These are phyloP conservation scores for Cymbopogon flexuosus DNA, from an alignment of 202 grass and related monocot genomes.

Conservation along the genomic window DNA sequence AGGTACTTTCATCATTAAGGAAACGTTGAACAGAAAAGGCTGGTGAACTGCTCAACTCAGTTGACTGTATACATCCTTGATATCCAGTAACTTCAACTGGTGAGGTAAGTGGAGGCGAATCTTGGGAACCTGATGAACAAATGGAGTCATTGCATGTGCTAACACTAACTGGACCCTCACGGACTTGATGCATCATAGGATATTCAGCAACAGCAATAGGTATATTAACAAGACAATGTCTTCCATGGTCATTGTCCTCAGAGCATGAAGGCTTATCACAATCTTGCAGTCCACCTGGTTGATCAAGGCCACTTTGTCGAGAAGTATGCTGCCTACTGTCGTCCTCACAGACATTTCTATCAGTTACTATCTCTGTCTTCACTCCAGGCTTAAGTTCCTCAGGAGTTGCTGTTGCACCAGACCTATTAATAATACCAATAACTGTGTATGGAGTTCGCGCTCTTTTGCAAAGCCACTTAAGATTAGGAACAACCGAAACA, in stretches of 20 bases:
- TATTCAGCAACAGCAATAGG: constrained; percentile 58
- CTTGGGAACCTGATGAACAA: constrained; percentile 33
- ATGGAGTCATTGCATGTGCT: constrained; percentile 16
- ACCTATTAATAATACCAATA: constrained; percentile 44
- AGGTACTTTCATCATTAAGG: constrained; percentile 15
- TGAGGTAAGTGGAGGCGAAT: constrained; percentile 11
- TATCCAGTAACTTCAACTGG: constrained; percentile 25
- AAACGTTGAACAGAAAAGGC: constrained; percentile 32
- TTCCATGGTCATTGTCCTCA: constrained; percentile 15
- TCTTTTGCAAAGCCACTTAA: constrained; percentile 85
- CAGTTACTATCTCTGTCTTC: background rate
- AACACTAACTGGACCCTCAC: constrained; percentile 41
- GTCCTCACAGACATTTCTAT: constrained; percentile 30
- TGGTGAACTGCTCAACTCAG: constrained; percentile 27
- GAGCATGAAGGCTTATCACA: background rate
- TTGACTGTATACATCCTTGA: constrained; percentile 14
- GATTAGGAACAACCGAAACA: constrained; percentile 52
- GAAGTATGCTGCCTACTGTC: background rate
- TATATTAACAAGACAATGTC: constrained; percentile 37
- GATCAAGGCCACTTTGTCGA: constrained; percentile 1
- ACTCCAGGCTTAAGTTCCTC: constrained; percentile 21
- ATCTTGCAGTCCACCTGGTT: constrained; percentile 23
- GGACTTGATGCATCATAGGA: constrained; percentile 67
- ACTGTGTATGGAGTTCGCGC: constrained; percentile 72
- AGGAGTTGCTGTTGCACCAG: constrained; percentile 29